A percentile compares a stretch with the other conserved stretches of the same genome.
These are phyloP conservation scores for Venustampulla echinocandica DNA, from an alignment of 495 filamentous ascomycete species.

Conservation along the genomic window DNA sequence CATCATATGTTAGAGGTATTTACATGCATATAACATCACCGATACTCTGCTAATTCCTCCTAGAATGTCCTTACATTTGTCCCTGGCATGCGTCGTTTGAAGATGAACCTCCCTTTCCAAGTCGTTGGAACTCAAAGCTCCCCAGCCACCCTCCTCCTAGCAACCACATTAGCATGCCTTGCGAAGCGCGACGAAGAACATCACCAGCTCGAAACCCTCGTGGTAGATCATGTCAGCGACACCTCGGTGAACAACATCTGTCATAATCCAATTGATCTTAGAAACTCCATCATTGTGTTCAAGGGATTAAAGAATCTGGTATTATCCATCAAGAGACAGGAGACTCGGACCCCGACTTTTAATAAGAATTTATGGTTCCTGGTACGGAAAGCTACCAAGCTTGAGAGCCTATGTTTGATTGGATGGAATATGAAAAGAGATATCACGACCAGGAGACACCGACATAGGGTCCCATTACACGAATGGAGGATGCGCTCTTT, in stretches of 20 bases:
- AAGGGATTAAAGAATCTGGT: constrained; percentile 15
- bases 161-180: constrained; percentile 17
- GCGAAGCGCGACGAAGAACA: constrained; percentile 13
- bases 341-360: constrained; percentile 9
- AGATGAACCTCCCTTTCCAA: constrained; percentile 22
- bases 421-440: constrained; percentile 23
- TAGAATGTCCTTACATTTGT: constrained; percentile 14
- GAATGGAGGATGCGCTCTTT: constrained; percentile 15
- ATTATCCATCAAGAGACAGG: constrained; percentile 21
- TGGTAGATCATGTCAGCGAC: constrained; percentile 23
- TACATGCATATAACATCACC: background rate
- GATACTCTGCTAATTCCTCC: background rate
- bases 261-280: constrained; percentile 20
- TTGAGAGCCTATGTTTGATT: constrained; percentile 21
- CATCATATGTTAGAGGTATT: constrained; percentile 9
- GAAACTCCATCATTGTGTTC: constrained; percentile 14
- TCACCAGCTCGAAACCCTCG: constrained; percentile 17
- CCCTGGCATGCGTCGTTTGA: constrained; percentile 15
- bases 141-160: constrained; percentile 18
- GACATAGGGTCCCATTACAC: background rate
- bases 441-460: constrained; percentile 6
- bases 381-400: constrained; percentile 14
- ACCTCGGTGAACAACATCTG: constrained; percentile 18
- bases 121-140: constrained; percentile 14
- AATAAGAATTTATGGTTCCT: constrained; percentile 20